A percentile compares a stretch with the other conserved stretches of the same genome.
These are phyloP conservation scores for Pecoramyces ruminantium DNA, from an alignment of 192 early-diverging fungal genomes.

Conservation along the genomic window DNA sequence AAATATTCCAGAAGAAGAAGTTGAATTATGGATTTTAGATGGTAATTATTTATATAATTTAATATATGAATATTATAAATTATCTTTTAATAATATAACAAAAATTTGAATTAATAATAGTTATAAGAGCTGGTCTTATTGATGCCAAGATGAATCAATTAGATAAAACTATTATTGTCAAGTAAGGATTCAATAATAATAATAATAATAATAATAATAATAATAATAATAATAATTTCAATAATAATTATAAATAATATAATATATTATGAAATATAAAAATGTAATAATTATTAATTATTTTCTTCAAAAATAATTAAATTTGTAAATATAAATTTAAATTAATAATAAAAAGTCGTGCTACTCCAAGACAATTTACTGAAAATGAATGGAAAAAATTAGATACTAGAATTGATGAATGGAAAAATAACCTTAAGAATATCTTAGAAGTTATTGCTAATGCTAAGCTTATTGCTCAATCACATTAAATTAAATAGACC, in stretches of 20 bases:
- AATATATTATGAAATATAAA: too few species aligned
- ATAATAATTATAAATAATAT: too few species aligned
- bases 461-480: conserved; percentile 54
- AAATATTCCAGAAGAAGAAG: background rate
- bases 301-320: too few species aligned
- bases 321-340: background rate
- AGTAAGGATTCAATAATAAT: conserved; percentile 5
- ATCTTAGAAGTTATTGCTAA: conserved; percentile 76
- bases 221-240: background rate
- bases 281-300: too few species aligned
- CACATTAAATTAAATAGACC: conserved; percentile 15
- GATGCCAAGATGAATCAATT: conserved; percentile 94
- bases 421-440: conserved; percentile 63
- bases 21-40: background rate
- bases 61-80: too few species aligned
- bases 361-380: conserved; percentile 70
- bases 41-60: background rate
- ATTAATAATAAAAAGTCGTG: conserved; percentile 25
- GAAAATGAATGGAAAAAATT: conserved; percentile 68
- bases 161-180: conserved; percentile 53
- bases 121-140: conserved; percentile 75
- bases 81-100: too few species aligned
- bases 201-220: background rate
- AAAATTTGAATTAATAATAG: too few species aligned
- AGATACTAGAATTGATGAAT: conserved; percentile 42